Evolutionary conservation across 2,329 filamentous ascomycete species (phyloP), one percentile per base, ranked within the genome.

Genomic region (Lasiodiplodia gonubiensis): DNA sequence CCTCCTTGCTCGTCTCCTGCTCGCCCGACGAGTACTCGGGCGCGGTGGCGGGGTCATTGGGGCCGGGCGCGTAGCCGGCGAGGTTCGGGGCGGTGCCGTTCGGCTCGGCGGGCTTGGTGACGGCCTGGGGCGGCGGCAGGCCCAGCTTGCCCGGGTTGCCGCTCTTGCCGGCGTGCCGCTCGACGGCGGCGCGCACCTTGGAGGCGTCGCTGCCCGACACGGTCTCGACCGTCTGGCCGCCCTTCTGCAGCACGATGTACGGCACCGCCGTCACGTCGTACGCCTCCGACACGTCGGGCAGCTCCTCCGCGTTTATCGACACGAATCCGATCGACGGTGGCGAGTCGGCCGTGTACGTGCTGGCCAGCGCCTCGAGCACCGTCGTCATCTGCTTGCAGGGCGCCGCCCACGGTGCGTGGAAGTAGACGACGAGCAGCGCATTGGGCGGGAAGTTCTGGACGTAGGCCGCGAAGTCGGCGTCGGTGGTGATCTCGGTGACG

Each of bases 231-330:
- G 93, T 88, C 76, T 91, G 83, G 70, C 90, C 89, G 74, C 89
- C 88, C 72, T 90, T 90, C 74, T 94, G 85, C 51, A 98, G 86
- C 33, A 97, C 92, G 30, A 98, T 88, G 80, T 92, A 97, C 0
- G 95, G 95, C 16, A 99, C 95, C 6, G 94, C 94, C 4, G 93
- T 94, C 64, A 99, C 94, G 74, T 97, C 91, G 85, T 97, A 98
- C 49, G 88, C 84, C 82, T 99, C 95, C 73, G 91, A 94, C 73
- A 98, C 88, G 70, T 98, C 94, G 73, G 92, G 91, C 52, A 98
- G 86, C 72, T 97, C 94, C 83, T 99, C 95, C 69, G 95, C 95
- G 80, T 99, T 94, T 81, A 99, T 87, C 70, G 91, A 91, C 69
- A 97, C 87, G 89, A 97, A 99, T 72, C 89, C 88, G 72, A 94